Conservation (phyloP, 2,329 filamentous ascomycete species). For the Aureobasidium sp. region DNA sequence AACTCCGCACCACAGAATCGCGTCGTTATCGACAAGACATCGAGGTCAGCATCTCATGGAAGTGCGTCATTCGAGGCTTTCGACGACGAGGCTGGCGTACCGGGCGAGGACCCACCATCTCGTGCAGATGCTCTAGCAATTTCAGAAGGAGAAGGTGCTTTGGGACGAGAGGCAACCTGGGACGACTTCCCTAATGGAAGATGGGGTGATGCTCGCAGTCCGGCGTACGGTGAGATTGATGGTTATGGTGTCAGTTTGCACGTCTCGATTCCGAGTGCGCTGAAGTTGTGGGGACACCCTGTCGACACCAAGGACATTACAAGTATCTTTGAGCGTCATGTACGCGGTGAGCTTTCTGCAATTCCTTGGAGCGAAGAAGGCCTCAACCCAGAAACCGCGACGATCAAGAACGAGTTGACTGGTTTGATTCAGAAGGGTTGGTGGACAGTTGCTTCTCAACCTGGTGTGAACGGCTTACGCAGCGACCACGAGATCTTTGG, state of each 20-base stretch:
- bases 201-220: slow-evolving; percentile 88
- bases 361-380: slow-evolving; percentile 94
- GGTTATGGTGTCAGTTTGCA: slow-evolving; percentile 97
- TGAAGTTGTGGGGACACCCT: slow-evolving; percentile 79
- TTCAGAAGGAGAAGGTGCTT: slow-evolving; percentile 81
- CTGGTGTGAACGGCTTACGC: slow-evolving; percentile 77
- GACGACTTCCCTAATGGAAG: slow-evolving; percentile 96
- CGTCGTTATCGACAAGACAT: slow-evolving; percentile 59
- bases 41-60: slow-evolving; percentile 50
- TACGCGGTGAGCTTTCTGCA: slow-evolving; percentile 69
- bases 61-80: slow-evolving; percentile 55
- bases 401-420: slow-evolving; percentile 70
- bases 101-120: slow-evolving; percentile 52
- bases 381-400: slow-evolving; percentile 72
- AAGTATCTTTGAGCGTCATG: slow-evolving; percentile 70
- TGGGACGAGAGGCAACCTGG: slow-evolving; percentile 95
- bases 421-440: slow-evolving; percentile 75
- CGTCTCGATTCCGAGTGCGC: slow-evolving; percentile 76
- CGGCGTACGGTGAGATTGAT: slow-evolving; percentile 92
- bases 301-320: slow-evolving; percentile 65
- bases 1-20: slow-evolving; percentile 83
- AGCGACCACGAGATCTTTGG: slow-evolving; percentile 76
- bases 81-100: slow-evolving; percentile 71
- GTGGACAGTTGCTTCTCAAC: slow-evolving; percentile 96
- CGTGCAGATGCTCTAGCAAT: slow-evolving; percentile 84